Conservation (phyloP, 306 rosid species). For the Gynostemma pentaphyllum region DNA sequence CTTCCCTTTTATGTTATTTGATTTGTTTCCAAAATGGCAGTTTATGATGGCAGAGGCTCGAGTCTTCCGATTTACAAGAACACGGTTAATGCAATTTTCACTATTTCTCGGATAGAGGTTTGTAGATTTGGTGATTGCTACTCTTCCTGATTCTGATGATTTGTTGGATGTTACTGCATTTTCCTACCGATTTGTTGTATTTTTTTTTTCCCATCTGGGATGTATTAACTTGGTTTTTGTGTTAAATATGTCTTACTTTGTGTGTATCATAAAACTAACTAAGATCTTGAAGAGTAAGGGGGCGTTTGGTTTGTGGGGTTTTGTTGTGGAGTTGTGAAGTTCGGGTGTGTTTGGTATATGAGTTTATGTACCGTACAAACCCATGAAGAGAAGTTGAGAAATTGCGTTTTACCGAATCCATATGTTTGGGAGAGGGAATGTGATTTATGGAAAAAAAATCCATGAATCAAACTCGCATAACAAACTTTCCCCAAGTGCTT, state of each 20-base stretch:
- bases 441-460: too few relatives aligned
- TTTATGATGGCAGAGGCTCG: slow-evolving; percentile 67
- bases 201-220: neutral
- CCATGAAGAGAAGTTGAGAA: too few relatives aligned
- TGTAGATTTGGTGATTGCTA: slow-evolving; percentile 2
- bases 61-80: slow-evolving; percentile 69
- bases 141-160: neutral
- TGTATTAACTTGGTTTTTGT: neutral
- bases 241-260: neutral
- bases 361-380: too few relatives aligned
- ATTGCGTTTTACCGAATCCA: too few relatives aligned
- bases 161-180: neutral
- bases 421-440: too few relatives aligned
- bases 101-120: slow-evolving; percentile 86
- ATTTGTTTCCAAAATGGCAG: slow-evolving; percentile 26
- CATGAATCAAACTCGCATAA: too few relatives aligned
- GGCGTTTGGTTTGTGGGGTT: too few relatives aligned
- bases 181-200: neutral
- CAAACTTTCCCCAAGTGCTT: too few relatives aligned
- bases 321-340: too few relatives aligned
- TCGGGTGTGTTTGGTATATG: too few relatives aligned
- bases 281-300: neutral
- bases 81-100: slow-evolving; percentile 67
- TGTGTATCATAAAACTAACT: neutral
- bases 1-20: neutral